These are phyloP conservation scores for Blepharisma stoltei DNA, from an alignment of 73 alveolate genomes.

Conservation along the genomic window DNA sequence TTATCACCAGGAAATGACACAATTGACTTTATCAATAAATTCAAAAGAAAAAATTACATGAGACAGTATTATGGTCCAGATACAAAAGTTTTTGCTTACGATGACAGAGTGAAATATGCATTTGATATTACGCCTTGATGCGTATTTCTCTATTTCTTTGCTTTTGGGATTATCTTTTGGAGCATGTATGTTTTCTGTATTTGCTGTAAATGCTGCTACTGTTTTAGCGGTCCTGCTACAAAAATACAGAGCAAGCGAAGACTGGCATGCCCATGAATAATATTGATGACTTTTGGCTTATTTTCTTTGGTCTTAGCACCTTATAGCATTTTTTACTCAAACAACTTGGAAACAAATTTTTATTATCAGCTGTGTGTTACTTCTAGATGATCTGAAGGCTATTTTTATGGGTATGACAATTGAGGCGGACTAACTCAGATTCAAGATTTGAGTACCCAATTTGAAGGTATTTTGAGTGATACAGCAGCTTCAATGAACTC, in stretches of 20 bases:
- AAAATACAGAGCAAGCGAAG: neutral
- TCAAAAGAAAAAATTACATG: conserved; percentile 15
- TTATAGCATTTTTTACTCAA: neutral
- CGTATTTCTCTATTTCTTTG: neutral
- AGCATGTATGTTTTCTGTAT: neutral
- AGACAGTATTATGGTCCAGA: neutral
- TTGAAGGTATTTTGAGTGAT: neutral
- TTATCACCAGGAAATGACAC: conserved; percentile 13
- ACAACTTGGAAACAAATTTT: neutral
- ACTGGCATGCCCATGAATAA: neutral
- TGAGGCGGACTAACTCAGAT: neutral
- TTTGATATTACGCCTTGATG: conserved; percentile 6
- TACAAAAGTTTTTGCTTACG: neutral
- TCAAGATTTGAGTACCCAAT: neutral
- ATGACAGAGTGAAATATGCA: neutral
- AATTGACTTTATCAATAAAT: neutral
- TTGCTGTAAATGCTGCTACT: conserved; percentile 18
- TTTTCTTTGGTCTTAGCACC: neutral
- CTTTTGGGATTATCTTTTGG: conserved; percentile 6
- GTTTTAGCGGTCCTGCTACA: conserved; percentile 17
- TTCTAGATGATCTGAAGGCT: conserved; percentile 10
- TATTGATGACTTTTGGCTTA: neutral
- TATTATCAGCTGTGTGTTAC: neutral
- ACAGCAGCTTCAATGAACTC: neutral
- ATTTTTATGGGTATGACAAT: neutral